phyloP scores from a whole-genome alignment of 2,329 filamentous ascomycete genomes.

The Cordyceps sp. region DNA sequence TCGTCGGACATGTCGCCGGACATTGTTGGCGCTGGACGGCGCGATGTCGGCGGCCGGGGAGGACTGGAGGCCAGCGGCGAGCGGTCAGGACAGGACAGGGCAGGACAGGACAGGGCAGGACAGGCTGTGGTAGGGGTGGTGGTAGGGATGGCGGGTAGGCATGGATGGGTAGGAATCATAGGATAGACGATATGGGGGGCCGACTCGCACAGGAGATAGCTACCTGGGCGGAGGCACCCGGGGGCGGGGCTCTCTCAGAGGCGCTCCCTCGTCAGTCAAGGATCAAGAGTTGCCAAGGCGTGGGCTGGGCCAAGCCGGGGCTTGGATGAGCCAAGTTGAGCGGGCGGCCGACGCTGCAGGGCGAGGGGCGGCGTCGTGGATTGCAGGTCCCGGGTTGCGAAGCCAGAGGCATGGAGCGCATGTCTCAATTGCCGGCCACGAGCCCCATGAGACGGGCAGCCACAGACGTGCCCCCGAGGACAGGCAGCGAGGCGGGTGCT shows the following conservation, averaged over 20 bases:
- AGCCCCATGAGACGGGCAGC: constrained; percentile 17
- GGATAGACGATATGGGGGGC: too few species aligned
- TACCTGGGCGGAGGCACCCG: too few species aligned
- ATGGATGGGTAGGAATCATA: too few species aligned
- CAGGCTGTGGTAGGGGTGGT: too few species aligned
- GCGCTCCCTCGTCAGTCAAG: too few species aligned
- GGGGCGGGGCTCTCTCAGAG: too few species aligned
- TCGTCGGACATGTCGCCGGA: constrained; percentile 26
- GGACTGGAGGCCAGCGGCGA: background rate
- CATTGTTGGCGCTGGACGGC: constrained; percentile 6
- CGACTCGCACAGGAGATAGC: too few species aligned
- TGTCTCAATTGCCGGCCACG: constrained; percentile 20
- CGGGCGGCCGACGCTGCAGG: background rate
- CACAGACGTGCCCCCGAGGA: constrained; percentile 7
- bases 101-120: too few species aligned
- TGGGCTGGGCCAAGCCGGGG: background rate
- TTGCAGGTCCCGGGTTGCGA: constrained; percentile 14
- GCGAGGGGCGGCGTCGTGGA: constrained; percentile 3
- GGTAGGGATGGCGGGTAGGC: too few species aligned
- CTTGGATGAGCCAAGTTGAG: background rate
- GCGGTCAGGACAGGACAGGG: background rate
- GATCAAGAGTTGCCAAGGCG: background rate
- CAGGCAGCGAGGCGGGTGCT: constrained; percentile 2
- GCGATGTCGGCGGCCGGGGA: background rate
- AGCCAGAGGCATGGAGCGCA: constrained; percentile 19